A percentile compares a stretch with the other conserved stretches of the same genome.
Evolutionary conservation across 2,329 filamentous ascomycete genomes (phyloP).

Genomic region (Aspergillus sp.): DNA sequence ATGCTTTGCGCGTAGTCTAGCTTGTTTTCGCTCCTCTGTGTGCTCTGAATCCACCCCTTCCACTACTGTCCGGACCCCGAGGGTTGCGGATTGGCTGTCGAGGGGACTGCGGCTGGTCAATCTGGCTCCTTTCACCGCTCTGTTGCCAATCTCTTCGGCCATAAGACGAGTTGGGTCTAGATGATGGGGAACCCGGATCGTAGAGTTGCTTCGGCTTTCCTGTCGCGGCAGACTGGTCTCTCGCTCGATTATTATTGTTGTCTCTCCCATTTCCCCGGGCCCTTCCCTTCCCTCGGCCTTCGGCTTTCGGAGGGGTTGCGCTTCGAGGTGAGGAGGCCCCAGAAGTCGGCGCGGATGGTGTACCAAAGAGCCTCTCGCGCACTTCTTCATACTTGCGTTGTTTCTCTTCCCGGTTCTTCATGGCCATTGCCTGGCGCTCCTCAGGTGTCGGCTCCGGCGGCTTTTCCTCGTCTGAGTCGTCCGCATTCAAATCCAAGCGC

Average conservation of each 20-base stretch:
- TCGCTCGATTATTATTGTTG: constrained; percentile 34
- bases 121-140: constrained; percentile 39
- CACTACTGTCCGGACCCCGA: constrained; percentile 73
- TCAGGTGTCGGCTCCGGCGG: constrained; percentile 68
- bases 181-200: constrained; percentile 69
- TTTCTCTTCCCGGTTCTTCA: constrained; percentile 82
- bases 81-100: constrained; percentile 71
- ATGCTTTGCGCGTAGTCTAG: constrained; percentile 21
- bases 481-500: constrained; percentile 46
- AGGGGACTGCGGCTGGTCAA: constrained; percentile 29
- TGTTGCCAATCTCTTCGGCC: constrained; percentile 42
- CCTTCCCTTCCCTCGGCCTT: constrained; percentile 46
- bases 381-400: constrained; percentile 87
- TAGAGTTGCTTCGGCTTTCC: constrained; percentile 62
- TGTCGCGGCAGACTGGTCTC: constrained; percentile 40
- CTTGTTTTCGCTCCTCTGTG: constrained; percentile 57
- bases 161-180: constrained; percentile 59
- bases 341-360: constrained; percentile 44
- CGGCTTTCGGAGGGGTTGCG: constrained; percentile 56
- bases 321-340: constrained; percentile 63
- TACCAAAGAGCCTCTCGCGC: constrained; percentile 82
- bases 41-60: constrained; percentile 77
- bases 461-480: constrained; percentile 67
- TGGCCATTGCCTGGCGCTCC: constrained; percentile 74
- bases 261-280: constrained; percentile 51